These are phyloP conservation scores for Colletotrichum theobromicola DNA, from an alignment of 2,329 filamentous ascomycete species.

Conservation along the genomic window DNA sequence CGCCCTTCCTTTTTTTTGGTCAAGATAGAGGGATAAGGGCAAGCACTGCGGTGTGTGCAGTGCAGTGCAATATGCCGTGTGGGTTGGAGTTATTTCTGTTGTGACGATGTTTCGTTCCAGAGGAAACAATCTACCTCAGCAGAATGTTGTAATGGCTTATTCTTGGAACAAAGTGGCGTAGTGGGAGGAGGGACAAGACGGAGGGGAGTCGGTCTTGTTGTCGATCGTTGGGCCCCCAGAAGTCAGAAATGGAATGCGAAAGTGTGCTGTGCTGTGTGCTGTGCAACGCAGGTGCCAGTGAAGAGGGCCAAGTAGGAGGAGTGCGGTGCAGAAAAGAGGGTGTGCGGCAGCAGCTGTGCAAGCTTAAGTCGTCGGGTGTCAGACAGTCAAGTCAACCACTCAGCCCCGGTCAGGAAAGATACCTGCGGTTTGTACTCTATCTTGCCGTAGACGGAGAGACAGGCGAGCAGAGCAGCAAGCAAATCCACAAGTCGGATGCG, in stretches of 20 bases:
- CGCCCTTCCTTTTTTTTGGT: background rate
- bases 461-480: background rate
- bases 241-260: conserved; percentile 7
- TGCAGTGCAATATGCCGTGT: background rate
- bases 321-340: conserved; percentile 18
- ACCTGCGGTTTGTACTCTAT: background rate
- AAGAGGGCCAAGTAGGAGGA: conserved; percentile 4
- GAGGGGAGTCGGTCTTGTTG: background rate
- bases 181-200: background rate
- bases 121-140: conserved; percentile 4
- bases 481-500: background rate
- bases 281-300: background rate
- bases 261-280: background rate
- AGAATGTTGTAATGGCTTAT: conserved; percentile 4
- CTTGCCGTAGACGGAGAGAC: background rate
- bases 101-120: conserved; percentile 20
- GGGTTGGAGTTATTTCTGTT: background rate
- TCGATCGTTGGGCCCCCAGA: conserved; percentile 9
- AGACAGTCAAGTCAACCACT: background rate
- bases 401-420: conserved; percentile 12
- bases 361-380: conserved; percentile 19
- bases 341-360: conserved; percentile 9
- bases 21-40: background rate
- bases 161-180: conserved; percentile 15
- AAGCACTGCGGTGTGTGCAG: background rate